Evolutionary conservation across 2,329 filamentous ascomycete genomes (phyloP), one percentile per base, ranked within the genome.

Genomic region (Venturia asperata): DNA sequence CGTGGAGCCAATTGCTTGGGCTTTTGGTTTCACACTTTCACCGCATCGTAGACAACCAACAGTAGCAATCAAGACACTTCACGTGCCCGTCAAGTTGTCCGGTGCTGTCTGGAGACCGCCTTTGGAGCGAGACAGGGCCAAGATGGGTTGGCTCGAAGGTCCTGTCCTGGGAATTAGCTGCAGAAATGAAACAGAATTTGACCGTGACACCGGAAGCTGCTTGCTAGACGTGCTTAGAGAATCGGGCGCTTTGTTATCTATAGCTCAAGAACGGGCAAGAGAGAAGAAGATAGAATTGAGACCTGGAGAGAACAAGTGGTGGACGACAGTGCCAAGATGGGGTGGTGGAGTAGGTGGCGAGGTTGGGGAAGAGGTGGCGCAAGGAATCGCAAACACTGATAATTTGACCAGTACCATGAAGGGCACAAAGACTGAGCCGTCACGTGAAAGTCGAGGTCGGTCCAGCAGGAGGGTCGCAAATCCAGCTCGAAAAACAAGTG

Each of bases 211-310:
- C 9, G 47, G n/a, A 19, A 49, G 47, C 11, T 24, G 19, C 6
- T n/a, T 17, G 19, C 77, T 85, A 62, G 84, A 87, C 70, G 68
- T 82, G 10, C 77, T 85, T 67, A 79, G 84, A 64, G 85, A 87
- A 69, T 73, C 85, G 4, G 84, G 82, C 5, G 81, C 79, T 1
- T 75, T 86, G 72, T 74, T 87, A 17, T 75, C 84, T 24, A 71
- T 85, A 1, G 85, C 85, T 1, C 83, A 87, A 71, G 84, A 87
- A 71, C 79, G 85, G 45, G 78, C 78, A n/a, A 77, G 84, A 63
- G 79, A 87, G 69, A 84, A 83, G 0, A 77, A 74, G 64, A 70
- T 70, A 1, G 82, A 85, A 68, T 71, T 73, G 61, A 78, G 74
- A 63, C 78, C 82, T 3, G 82, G 83, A 0, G 80, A 83, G 68